A percentile compares a stretch with the other conserved stretches of the same genome.
These are phyloP conservation scores for Septoria linicola DNA, from an alignment of 2,329 filamentous ascomycete genomes.

Conservation along the genomic window DNA sequence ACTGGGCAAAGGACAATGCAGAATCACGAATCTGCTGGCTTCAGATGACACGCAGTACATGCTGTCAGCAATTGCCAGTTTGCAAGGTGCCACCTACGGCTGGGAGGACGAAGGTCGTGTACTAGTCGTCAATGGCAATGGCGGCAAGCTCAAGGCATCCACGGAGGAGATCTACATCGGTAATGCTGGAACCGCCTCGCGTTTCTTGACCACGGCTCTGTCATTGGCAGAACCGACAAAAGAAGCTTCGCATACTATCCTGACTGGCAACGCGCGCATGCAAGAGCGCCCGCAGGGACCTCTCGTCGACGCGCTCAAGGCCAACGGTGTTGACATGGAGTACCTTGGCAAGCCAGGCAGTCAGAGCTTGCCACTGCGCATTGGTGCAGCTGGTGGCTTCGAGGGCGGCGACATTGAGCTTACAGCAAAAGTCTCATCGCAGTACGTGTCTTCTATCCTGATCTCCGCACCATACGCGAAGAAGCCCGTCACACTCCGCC, in stretches of 20 bases:
- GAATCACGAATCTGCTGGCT: slow-evolving; percentile 87
- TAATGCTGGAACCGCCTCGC: slow-evolving; percentile 92
- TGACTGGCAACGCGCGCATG: slow-evolving; percentile 96
- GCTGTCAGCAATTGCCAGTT: slow-evolving; percentile 82
- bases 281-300: slow-evolving; percentile 92
- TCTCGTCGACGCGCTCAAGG: slow-evolving; percentile 82
- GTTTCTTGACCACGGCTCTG: slow-evolving; percentile 89
- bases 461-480: slow-evolving; percentile 98
- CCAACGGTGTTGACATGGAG: slow-evolving; percentile 82
- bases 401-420: slow-evolving; percentile 85
- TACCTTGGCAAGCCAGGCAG: slow-evolving; percentile 83
- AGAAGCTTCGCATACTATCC: slow-evolving; percentile 65
- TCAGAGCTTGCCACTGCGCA: slow-evolving; percentile 77
- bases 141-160: slow-evolving; percentile 78
- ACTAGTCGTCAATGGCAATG: slow-evolving; percentile 83
- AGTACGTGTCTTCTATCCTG: slow-evolving; percentile 94
- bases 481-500: slow-evolving; percentile 80
- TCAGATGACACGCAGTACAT: slow-evolving; percentile 98
- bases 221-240: slow-evolving; percentile 71
- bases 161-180: slow-evolving; percentile 81
- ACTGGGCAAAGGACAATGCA: slow-evolving; percentile 79
- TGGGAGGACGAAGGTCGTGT: slow-evolving; percentile 96
- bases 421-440: slow-evolving; percentile 94
- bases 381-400: slow-evolving; percentile 79
- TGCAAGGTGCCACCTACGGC: slow-evolving; percentile 82